Evolutionary conservation across 495 filamentous ascomycete genomes (phyloP).

Genomic region (Neurospora sp.): DNA sequence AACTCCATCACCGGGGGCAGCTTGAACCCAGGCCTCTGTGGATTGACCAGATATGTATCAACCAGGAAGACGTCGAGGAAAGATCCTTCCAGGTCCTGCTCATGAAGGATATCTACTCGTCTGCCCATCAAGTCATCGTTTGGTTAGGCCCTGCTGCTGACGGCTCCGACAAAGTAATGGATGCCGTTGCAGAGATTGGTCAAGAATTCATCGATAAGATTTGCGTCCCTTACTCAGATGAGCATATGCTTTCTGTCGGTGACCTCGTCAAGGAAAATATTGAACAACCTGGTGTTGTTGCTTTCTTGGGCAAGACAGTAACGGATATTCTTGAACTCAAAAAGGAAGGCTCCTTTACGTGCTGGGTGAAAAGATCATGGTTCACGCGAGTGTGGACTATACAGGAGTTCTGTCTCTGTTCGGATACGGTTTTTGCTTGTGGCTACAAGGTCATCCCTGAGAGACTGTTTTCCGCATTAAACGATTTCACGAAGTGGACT

Average conservation of each 20-base stretch:
- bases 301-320: too few relatives aligned
- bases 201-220: neutral
- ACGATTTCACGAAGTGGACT: too few relatives aligned
- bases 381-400: slow-evolving; percentile 24
- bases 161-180: slow-evolving; percentile 1
- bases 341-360: rapidly evolving
- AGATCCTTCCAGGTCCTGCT: slow-evolving; percentile 15
- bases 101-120: slow-evolving; percentile 20
- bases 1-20: neutral
- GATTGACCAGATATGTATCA: slow-evolving; percentile 23
- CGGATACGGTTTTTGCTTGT: slow-evolving; percentile 16
- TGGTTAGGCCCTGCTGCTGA: slow-evolving; percentile 16
- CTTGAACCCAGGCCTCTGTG: neutral
- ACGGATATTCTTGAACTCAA: too few relatives aligned
- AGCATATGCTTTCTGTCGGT: neutral
- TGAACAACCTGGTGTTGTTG: neutral
- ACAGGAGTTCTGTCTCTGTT: slow-evolving; percentile 19
- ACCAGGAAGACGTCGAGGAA: slow-evolving; percentile 17
- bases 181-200: neutral
- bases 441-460: neutral
- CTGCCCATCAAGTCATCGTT: slow-evolving; percentile 11
- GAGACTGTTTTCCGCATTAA: neutral
- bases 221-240: neutral
- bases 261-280: neutral
- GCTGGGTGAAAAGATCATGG: slow-evolving; percentile 4